A percentile compares a stretch with the other conserved stretches of the same genome.
phyloP scores from a whole-genome alignment of 2,329 filamentous ascomycete species.

The Claviceps sp. region DNA sequence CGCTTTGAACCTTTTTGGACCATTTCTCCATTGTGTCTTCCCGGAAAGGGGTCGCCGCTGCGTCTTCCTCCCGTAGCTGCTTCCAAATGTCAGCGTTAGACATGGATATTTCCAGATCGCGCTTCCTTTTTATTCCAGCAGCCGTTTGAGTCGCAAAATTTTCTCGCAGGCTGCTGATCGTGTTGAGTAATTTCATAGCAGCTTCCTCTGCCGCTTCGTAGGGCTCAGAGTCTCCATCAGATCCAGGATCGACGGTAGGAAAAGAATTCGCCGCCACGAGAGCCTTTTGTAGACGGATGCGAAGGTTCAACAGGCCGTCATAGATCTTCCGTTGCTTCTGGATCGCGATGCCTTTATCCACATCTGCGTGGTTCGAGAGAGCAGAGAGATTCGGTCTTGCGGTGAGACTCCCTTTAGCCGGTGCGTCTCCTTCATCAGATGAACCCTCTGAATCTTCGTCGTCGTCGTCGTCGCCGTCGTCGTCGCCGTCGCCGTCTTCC shows the following conservation, averaged over 20 bases:
- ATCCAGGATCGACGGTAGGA: slow-evolving; percentile 27
- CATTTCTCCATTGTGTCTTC: slow-evolving; percentile 74
- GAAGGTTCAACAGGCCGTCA: slow-evolving; percentile 75
- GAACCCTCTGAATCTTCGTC: slow-evolving; percentile 21
- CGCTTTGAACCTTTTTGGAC: slow-evolving; percentile 55
- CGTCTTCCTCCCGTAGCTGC: slow-evolving; percentile 54
- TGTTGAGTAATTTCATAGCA: slow-evolving; percentile 73
- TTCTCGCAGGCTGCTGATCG: slow-evolving; percentile 56
- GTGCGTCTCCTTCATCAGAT: slow-evolving; percentile 15
- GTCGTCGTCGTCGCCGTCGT: slow-evolving; percentile 9
- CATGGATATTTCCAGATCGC: slow-evolving; percentile 37
- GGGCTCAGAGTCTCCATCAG: slow-evolving; percentile 30
- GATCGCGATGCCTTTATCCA: slow-evolving; percentile 74
- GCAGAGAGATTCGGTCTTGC: slow-evolving; percentile 21
- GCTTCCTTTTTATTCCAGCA: slow-evolving; percentile 49
- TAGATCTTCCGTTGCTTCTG: slow-evolving; percentile 77
- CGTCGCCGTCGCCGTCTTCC: slow-evolving; percentile 14
- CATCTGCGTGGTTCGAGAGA: slow-evolving; percentile 37
- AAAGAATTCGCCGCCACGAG: slow-evolving; percentile 72
- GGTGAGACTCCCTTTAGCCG: slow-evolving; percentile 12
- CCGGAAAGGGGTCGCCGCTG: slow-evolving; percentile 44
- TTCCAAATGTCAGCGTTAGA: slow-evolving; percentile 58
- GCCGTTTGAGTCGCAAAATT: slow-evolving; percentile 39
- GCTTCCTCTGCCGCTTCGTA: slow-evolving; percentile 74
- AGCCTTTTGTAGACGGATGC: slow-evolving; percentile 88